Evolutionary conservation across 2,329 filamentous ascomycete genomes (phyloP), one percentile per base, ranked within the genome.

Genomic region (Ampelomyces quisqualis): DNA sequence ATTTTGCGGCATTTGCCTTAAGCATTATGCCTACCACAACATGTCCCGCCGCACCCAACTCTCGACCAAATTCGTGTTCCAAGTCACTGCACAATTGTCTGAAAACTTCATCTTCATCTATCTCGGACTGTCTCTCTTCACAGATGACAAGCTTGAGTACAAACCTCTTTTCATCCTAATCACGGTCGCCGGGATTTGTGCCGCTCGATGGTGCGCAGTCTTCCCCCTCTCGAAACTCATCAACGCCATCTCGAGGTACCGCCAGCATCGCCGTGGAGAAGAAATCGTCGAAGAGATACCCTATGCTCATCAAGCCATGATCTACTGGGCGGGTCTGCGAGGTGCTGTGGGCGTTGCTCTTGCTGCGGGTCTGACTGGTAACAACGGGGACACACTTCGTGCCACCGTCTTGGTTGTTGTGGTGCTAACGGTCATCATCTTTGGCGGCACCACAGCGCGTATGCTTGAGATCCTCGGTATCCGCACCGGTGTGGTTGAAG

Each of bases 101-200:
- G 93, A 98, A 72, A 98, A 98, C 70, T 98, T 98, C 67, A 98
- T 98, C 70, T 98, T 98, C 74, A 98, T 98, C 68, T 98, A 98
- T 64, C 81, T 98, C 0, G 93, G 93, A 5, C 77, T 98, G 3
- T 94, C 93, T 1, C 78, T 98, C 19, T 97, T 98, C 68, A 96
- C 93, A 3, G 90, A 97, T 58, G 84, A 83, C 37, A 82, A 88
- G 34, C 77, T 96, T 17, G 82, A 88, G 45, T 98, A 94, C 72
- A 94, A 96, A 63, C 93, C 93, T 0, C 81, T 95, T 2, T 88
- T 98, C 60, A 97, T 97, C 58, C 86, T 98, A 40, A 83, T 98
- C 53, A 91, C 91, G 0, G 84, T 95, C 3, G 74, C 91, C 33
- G 90, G 93, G 4, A 95, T 98, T 36, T 97, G 91, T 59, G 84